Percentiles rank a stretch among this genome's conserved stretches.
These are phyloP conservation scores for Zygosaccharomyces sapae DNA, from an alignment of 1,139 yeast genomes.

Conservation along the genomic window DNA sequence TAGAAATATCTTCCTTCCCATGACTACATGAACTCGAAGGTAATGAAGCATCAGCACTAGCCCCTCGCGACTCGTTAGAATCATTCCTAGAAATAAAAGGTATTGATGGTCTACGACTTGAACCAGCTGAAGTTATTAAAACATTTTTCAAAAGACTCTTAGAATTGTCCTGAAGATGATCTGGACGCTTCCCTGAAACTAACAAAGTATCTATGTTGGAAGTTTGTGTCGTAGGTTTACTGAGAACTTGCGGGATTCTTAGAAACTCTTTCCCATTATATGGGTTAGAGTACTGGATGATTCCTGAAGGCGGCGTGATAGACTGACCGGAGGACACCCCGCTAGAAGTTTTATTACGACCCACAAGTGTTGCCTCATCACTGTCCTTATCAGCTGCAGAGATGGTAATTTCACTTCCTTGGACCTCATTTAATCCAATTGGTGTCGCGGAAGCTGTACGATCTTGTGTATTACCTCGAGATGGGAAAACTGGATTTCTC, in stretches of 20 bases:
- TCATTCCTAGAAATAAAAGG: not conserved
- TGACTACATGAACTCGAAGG: not conserved
- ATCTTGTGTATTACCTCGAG: not conserved
- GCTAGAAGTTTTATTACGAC: not conserved
- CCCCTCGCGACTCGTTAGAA: not conserved
- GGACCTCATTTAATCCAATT: not conserved
- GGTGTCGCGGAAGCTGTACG: slow-evolving; percentile 6
- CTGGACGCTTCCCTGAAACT: slow-evolving; percentile 9
- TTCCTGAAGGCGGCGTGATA: slow-evolving; percentile 2
- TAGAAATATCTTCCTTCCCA: not conserved
- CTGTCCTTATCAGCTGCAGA: not conserved
- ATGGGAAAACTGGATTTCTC: slow-evolving; percentile 6
- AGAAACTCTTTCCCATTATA: slow-evolving; percentile 6
- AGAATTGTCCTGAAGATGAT: slow-evolving; percentile 12
- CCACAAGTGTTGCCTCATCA: not conserved
- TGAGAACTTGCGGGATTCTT: slow-evolving; percentile 8
- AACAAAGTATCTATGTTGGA: slow-evolving; percentile 11
- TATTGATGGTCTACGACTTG: slow-evolving; percentile 5
- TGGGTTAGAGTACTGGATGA: slow-evolving; percentile 6
- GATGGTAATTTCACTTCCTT: not conserved
- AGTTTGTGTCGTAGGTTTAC: slow-evolving; percentile 16
- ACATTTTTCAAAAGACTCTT: slow-evolving; percentile 16
- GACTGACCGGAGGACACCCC: not conserved
- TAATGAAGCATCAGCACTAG: not conserved
- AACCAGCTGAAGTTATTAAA: slow-evolving; percentile 10